phyloP scores from a whole-genome alignment of 106 monocot genomes.

The Gastrodia elata region DNA sequence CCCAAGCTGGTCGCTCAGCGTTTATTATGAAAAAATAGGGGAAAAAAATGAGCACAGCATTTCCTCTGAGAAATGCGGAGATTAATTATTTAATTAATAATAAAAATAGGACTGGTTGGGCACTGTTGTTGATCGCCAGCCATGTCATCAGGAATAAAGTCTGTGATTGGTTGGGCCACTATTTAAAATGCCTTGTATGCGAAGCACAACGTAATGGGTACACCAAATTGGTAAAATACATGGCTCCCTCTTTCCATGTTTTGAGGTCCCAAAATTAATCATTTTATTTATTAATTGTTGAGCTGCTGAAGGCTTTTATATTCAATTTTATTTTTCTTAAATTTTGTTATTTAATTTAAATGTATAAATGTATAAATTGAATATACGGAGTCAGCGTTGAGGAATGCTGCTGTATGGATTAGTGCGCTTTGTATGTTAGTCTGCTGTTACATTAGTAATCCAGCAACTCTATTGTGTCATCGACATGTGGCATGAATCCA shows the following conservation, averaged over 20 bases:
- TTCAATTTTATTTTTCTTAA: too few relatives aligned
- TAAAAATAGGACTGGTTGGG: too few relatives aligned
- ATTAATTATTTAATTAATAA: too few relatives aligned
- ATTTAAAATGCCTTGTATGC: too few relatives aligned
- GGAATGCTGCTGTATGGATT: not conserved
- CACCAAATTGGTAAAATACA: not conserved
- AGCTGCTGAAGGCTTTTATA: too few relatives aligned
- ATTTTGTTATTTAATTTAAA: not conserved
- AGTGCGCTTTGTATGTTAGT: not conserved
- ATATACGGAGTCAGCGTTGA: not conserved
- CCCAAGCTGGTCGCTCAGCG: not conserved
- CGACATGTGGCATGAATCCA: too few relatives aligned
- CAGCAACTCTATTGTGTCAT: too few relatives aligned
- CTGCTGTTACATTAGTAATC: not conserved
- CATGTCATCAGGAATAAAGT: too few relatives aligned
- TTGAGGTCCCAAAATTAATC: not conserved
- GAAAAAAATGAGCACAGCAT: too few relatives aligned
- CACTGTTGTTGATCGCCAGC: too few relatives aligned
- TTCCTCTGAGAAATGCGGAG: not conserved
- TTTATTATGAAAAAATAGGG: too few relatives aligned
- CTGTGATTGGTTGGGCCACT: too few relatives aligned
- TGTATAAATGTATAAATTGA: not conserved
- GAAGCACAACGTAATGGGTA: conserved; percentile 4
- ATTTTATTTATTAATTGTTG: not conserved
- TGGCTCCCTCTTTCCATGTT: not conserved